Percentiles rank a stretch among this genome's conserved stretches.
phyloP scores from a whole-genome alignment of 352 stramenopile species.

The Globisporangium takayamanum region DNA sequence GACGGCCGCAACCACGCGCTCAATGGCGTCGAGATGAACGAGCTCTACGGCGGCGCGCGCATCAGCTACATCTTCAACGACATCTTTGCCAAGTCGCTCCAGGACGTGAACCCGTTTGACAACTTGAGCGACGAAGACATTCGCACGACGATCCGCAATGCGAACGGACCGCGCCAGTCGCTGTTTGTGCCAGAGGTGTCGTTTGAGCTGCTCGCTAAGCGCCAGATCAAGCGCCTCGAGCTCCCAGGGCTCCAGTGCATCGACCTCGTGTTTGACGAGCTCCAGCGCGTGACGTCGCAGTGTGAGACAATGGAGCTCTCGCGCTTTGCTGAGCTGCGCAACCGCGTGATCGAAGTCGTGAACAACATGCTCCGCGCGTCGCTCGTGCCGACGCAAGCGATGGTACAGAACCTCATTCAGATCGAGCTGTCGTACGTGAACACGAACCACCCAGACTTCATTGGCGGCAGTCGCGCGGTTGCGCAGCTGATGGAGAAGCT shows the following conservation, averaged over 20 bases:
- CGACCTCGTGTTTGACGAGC: constrained; percentile 98
- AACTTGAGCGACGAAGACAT: constrained; percentile 98
- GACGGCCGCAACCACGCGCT: constrained; percentile 81
- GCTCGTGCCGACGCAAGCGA: constrained; percentile 77
- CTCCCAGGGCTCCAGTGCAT: constrained; percentile 95
- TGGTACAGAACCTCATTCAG: constrained; percentile 98
- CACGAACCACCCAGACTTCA: constrained; percentile 99
- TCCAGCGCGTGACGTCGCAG: constrained; percentile 93
- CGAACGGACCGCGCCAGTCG: constrained; percentile 94
- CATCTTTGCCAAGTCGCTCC: constrained; percentile 88
- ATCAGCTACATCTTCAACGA: constrained; percentile 99
- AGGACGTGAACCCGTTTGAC: constrained; percentile 95
- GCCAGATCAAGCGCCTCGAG: constrained; percentile 96
- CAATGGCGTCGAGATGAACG: constrained; percentile 79
- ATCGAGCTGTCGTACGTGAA: constrained; percentile 99
- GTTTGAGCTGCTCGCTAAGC: constrained; percentile 97
- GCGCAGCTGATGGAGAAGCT: constrained; percentile 94
- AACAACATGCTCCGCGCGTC: constrained; percentile 83
- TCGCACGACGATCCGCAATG: constrained; percentile 97
- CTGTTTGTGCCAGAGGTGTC: constrained; percentile 98
- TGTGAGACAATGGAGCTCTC: constrained; percentile 95
- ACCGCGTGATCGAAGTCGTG: constrained; percentile 95
- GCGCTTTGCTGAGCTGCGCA: constrained; percentile 92
- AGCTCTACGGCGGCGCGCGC: constrained; percentile 94
- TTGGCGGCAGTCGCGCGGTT: constrained; percentile 93